Evolutionary conservation across 768 basidiomycete species (phyloP).

Genomic region (Calocera cornea): DNA sequence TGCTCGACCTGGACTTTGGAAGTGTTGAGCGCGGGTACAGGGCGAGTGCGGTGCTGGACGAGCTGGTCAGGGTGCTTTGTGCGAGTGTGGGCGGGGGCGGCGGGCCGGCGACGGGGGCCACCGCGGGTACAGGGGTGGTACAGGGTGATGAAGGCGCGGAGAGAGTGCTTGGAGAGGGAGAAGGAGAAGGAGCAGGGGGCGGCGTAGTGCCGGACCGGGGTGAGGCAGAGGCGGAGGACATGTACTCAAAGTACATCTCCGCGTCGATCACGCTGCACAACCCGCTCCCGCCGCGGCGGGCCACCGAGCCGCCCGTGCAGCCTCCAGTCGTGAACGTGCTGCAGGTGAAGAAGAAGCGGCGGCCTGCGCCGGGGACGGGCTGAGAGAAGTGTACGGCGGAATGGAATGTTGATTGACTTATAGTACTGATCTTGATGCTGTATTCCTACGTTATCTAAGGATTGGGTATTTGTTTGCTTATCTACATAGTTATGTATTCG

Average conservation of each 20-base stretch:
- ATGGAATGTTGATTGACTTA: no score
- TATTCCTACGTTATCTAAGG: no score
- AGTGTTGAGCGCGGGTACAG: slow-evolving; percentile 47
- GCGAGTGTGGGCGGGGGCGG: background rate
- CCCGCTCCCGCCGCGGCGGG: slow-evolving; percentile 5
- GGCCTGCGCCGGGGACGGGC: slow-evolving; percentile 4
- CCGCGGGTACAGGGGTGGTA: no score
- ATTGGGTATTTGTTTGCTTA: no score
- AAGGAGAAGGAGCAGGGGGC: background rate
- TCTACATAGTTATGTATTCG: no score
- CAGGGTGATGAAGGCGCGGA: background rate
- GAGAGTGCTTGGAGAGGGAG: background rate
- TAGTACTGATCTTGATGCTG: no score
- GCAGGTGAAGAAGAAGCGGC: slow-evolving; percentile 14
- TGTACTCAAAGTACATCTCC: slow-evolving; percentile 3
- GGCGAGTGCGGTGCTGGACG: slow-evolving; percentile 59
- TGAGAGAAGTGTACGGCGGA: no score
- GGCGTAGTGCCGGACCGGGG: background rate
- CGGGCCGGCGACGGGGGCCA: background rate
- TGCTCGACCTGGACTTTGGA: slow-evolving; percentile 71
- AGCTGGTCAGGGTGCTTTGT: slow-evolving; percentile 16
- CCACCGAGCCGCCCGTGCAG: background rate
- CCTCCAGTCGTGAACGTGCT: slow-evolving; percentile 10
- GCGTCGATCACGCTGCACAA: slow-evolving; percentile 6
- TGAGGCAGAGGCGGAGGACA: background rate